Base-by-base conservation (phyloP, 352 stramenopile genomes). In the Globisporangium barbulae region DNA sequence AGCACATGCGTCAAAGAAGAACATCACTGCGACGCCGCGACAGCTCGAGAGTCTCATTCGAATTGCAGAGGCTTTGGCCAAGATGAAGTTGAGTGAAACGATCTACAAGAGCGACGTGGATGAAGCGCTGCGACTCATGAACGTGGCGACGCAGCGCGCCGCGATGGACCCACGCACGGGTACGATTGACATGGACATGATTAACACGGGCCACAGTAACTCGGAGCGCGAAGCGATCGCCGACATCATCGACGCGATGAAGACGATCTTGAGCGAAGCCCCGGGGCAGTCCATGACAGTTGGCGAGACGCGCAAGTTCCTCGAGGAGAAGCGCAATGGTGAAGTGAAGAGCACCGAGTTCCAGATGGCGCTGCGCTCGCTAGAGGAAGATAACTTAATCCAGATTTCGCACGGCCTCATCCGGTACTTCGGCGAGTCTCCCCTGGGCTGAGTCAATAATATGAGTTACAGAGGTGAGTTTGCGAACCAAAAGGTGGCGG, bases 161-260 rank as follows among this genome's bases (percentile, higher is more conserved):
- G 97, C 98, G 13, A 99, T 98, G 68, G 98, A 99, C 70, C 97
- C 97, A 35, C 78, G 93, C 47, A 99, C 98, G 2, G 98, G 98
- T 39, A 95, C 93, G n/a, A 99, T 99, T 71, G 97, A 99, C 76
- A 99, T 99, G 97, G 97, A 99, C 73, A 98, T 99, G 92, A 98
- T 99, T 72, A 96, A 96, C 55, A 99, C 96, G 5, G 96, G 96
- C 22, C 82, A 96, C 65, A 96, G 85, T 59, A 89, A 87, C 41
- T 76, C 90, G 8, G 96, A 98, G 70, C 88, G 95, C 19, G 85
- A 98, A 61, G 75, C 82, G 5, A 72, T 93, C 12, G 71, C 70
- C 5, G 75, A 83, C 55, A 68, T 93, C 15, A 74, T 93, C 19
- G 64, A 81, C 4, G 53, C 56, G 1, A 73, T 95, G 33, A 91